These are phyloP conservation scores for Talaromyces sp. DNA, from an alignment of 2,329 filamentous ascomycete species.

Conservation along the genomic window DNA sequence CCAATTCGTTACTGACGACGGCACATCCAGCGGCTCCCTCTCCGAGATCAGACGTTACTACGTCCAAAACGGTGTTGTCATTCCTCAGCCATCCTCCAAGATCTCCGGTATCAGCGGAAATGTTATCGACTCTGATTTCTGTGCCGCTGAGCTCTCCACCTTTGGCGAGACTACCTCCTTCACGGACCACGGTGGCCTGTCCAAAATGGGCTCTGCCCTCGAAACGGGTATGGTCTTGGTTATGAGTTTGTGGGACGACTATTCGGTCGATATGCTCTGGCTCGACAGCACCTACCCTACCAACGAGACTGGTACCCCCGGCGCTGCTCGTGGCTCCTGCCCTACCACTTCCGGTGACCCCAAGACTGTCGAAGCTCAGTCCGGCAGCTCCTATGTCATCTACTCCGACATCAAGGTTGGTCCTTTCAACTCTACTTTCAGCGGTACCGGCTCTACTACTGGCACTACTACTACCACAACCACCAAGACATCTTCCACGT, in stretches of 20 bases:
- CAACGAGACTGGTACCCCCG: slow-evolving; percentile 41
- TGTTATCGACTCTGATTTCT: slow-evolving; percentile 57
- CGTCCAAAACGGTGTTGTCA: slow-evolving; percentile 59
- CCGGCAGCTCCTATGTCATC: slow-evolving; percentile 49
- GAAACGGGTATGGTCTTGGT: slow-evolving; percentile 61
- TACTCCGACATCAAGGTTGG: slow-evolving; percentile 61
- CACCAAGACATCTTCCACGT: neutral
- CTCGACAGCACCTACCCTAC: slow-evolving; percentile 64
- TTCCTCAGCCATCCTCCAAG: slow-evolving; percentile 52
- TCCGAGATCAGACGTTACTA: slow-evolving; percentile 63
- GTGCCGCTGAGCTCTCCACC: slow-evolving; percentile 52
- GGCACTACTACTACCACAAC: neutral
- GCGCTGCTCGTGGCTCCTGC: slow-evolving; percentile 55
- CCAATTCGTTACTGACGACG: slow-evolving; percentile 58
- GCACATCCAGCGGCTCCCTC: slow-evolving; percentile 55
- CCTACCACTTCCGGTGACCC: slow-evolving; percentile 52
- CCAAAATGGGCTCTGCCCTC: slow-evolving; percentile 54
- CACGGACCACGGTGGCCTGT: slow-evolving; percentile 53
- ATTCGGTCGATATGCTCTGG: slow-evolving; percentile 69
- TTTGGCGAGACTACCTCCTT: slow-evolving; percentile 57
- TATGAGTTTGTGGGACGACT: slow-evolving; percentile 61
- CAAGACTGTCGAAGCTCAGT: neutral
- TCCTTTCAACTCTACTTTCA: slow-evolving; percentile 54
- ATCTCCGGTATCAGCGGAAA: slow-evolving; percentile 50
- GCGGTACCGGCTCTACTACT: neutral